Evolutionary conservation across 2,329 filamentous ascomycete genomes (phyloP).

Genomic region (Graphilbum sp.): DNA sequence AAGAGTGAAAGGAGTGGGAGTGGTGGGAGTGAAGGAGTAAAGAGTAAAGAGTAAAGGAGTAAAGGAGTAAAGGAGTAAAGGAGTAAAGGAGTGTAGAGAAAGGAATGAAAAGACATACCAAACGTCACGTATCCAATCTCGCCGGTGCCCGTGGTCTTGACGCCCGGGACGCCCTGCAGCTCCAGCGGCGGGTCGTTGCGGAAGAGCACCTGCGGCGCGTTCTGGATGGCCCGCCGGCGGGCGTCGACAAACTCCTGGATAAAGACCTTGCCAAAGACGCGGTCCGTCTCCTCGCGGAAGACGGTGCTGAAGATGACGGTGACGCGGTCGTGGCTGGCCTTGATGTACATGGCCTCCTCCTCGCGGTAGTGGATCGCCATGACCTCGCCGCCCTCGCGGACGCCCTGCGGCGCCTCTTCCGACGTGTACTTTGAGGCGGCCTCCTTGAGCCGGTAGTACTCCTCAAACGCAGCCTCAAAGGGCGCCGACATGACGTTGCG

Average conservation of each 20-base stretch:
- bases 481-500: conserved; percentile 98
- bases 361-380: conserved; percentile 98
- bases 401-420: conserved; percentile 82
- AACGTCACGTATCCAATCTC: conserved; percentile 98
- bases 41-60: too few relatives aligned
- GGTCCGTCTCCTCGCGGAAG: conserved; percentile 93
- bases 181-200: conserved; percentile 87
- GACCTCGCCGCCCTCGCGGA: conserved; percentile 76
- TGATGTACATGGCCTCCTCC: conserved; percentile 97
- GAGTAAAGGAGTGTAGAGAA: background rate
- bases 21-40: too few relatives aligned
- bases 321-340: conserved; percentile 88
- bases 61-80: background rate
- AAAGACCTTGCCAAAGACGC: conserved; percentile 96
- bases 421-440: conserved; percentile 85
- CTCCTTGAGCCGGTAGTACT: conserved; percentile 73
- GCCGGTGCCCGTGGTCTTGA: conserved; percentile 57
- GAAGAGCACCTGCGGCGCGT: conserved; percentile 94
- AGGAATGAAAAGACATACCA: conserved; percentile 66
- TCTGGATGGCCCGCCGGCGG: conserved; percentile 85
- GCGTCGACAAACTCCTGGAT: conserved; percentile 98
- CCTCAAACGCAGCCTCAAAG: conserved; percentile 91
- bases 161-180: conserved; percentile 71
- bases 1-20: too few relatives aligned
- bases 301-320: conserved; percentile 98